A percentile compares a stretch with the other conserved stretches of the same genome.
phyloP scores from a whole-genome alignment of 106 monocot species.

The Posidonia australis region DNA sequence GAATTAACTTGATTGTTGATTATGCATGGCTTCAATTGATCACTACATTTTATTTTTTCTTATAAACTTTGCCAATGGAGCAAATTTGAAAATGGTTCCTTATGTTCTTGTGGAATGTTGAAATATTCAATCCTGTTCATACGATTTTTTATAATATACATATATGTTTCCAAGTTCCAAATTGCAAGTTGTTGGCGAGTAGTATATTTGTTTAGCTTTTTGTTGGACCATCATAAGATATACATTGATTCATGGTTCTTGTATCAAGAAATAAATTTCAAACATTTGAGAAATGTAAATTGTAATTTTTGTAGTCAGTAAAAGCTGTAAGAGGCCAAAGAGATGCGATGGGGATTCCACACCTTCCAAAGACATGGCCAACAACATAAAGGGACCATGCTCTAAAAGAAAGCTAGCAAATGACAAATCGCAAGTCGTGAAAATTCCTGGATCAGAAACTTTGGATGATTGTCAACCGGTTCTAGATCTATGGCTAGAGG shows the following conservation, averaged over 20 bases:
- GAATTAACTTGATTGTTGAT: too few species aligned
- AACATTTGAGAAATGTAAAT: not conserved
- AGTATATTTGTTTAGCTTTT: too few species aligned
- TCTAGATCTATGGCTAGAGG: constrained; percentile 8
- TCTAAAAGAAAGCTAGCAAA: not conserved
- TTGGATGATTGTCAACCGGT: not conserved
- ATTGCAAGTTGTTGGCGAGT: too few species aligned
- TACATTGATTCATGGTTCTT: not conserved
- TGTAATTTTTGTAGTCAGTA: not conserved
- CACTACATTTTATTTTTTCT: too few species aligned
- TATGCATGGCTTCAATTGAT: too few species aligned
- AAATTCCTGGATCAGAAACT: not conserved
- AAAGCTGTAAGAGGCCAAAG: not conserved
- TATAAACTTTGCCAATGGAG: too few species aligned
- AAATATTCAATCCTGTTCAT: too few species aligned
- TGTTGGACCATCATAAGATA: not conserved
- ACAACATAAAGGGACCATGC: not conserved
- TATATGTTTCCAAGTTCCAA: too few species aligned
- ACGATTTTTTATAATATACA: too few species aligned
- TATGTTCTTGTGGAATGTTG: too few species aligned
- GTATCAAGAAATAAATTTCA: not conserved
- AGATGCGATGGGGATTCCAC: not conserved
- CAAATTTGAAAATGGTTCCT: too few species aligned
- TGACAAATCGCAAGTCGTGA: not conserved
- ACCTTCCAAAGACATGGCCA: not conserved